Conservation (phyloP, 2,329 filamentous ascomycete genomes). For the Pestalotiopsis sp. region DNA sequence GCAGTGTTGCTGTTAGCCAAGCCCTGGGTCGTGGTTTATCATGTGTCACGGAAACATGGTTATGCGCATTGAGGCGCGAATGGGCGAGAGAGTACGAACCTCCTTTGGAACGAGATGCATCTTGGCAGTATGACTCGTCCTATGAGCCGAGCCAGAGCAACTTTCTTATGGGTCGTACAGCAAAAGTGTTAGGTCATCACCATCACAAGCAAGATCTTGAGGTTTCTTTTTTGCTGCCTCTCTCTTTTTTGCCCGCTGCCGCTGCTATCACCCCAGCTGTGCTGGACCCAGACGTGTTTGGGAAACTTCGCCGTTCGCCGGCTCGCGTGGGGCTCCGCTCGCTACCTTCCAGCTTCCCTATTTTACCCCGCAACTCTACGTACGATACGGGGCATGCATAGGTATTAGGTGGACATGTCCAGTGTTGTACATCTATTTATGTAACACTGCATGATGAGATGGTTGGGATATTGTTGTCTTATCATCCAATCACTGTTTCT, state of each 20-base stretch:
- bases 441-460: not conserved
- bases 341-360: not conserved
- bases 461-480: not conserved
- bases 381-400: not conserved
- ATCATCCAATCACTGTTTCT: not conserved
- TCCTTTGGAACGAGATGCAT: conserved; percentile 39
- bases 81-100: conserved; percentile 24
- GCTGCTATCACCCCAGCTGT: not conserved
- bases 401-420: not conserved
- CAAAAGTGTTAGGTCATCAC: not conserved
- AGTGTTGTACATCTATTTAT: not conserved
- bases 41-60: conserved; percentile 1
- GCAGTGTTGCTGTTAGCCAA: conserved; percentile 12
- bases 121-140: conserved; percentile 3
- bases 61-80: not conserved
- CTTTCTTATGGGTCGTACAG: not conserved
- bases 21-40: not conserved
- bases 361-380: conserved; percentile 8
- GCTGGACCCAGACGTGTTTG: not conserved
- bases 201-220: too few species aligned
- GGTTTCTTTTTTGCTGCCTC: not conserved
- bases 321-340: conserved; percentile 10
- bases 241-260: not conserved
- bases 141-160: not conserved
- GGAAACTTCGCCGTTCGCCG: conserved; percentile 6